Conservation (phyloP, 1,284 basidiomycete genomes). For the Moniliophthora roreri region DNA sequence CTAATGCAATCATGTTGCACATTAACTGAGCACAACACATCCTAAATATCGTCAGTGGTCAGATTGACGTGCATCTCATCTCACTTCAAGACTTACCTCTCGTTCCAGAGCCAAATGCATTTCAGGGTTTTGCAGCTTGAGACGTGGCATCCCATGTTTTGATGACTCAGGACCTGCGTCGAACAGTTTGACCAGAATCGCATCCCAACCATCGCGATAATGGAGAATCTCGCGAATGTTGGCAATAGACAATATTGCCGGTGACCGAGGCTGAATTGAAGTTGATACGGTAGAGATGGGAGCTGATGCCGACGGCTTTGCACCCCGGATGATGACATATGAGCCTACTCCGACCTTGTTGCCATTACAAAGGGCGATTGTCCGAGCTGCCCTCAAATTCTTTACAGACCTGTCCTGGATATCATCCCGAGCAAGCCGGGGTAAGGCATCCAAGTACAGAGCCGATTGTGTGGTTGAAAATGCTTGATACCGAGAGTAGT, state of each 20-base stretch:
- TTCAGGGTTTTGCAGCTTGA: background rate
- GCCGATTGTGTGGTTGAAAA: background rate
- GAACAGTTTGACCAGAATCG: background rate
- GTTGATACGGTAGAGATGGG: background rate
- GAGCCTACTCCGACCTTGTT: background rate
- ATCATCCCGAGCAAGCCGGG: background rate
- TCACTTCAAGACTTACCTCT: background rate
- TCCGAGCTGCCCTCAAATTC: background rate
- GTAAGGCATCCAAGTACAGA: background rate
- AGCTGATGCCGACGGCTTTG: no score
- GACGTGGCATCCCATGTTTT: slow-evolving; percentile 4
- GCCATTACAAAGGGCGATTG: background rate
- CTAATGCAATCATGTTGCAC: slow-evolving; percentile 6
- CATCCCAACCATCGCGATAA: background rate
- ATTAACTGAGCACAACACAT: slow-evolving; percentile 6
- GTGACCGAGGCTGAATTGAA: background rate
- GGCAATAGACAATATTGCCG: background rate
- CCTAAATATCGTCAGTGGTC: background rate
- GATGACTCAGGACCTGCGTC: background rate
- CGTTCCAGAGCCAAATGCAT: background rate
- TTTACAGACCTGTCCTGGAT: background rate
- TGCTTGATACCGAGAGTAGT: background rate
- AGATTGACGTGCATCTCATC: background rate
- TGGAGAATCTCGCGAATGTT: background rate
- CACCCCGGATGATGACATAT: background rate